Evolutionary conservation across 2,329 filamentous ascomycete species (phyloP), one percentile per base, ranked within the genome.

Genomic region (Neurospora crassa): DNA sequence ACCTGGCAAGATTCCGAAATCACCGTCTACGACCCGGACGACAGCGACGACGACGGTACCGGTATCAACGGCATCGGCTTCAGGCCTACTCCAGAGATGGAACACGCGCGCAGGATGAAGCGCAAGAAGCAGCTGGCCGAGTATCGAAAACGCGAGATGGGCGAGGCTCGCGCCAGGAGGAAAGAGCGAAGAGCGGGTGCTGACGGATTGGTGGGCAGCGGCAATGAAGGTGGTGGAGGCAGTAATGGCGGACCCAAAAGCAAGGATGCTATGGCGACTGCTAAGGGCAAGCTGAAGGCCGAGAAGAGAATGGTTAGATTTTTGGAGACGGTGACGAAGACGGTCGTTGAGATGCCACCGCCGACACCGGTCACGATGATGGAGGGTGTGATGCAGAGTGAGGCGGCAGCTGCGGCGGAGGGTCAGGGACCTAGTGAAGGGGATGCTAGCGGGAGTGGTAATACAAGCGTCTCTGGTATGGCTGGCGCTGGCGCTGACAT

Each of bases 1-100:
- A 91, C 89, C 1, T 91, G 89, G 89, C 88, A 88, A 75, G 88
- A 90, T 74, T 86, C 90, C 74, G 89, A 91, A 77, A 91, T 91
- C 72, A 91, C 89, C 1, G 83, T 90, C 40, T 89, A 90, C 78
- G 86, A 90, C 74, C 87, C 88, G 0, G 82, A 88, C 53, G 89
- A 91, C 76, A 84, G 86, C 73, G 89, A 91, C 73, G 89, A 91
- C 76, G 89, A 91, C 76, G 89, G 89, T 69, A 87, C 86, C 3
- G 89, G 89, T 29, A 88, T 91, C 76, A 90, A 91, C 77, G 89
- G 89, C 5, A 88, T 91, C 72, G 89, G 89, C 0, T 91, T 91
- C 80, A 88, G 85, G 75, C 89, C 89, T 2, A 90, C 88, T 0
- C 83, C 88, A 6, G 88, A 87, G 24, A 82, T 90, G 67, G 88